These are phyloP conservation scores for Pseudogymnoascus sp. DNA, from an alignment of 2,329 filamentous ascomycete genomes.

Conservation along the genomic window DNA sequence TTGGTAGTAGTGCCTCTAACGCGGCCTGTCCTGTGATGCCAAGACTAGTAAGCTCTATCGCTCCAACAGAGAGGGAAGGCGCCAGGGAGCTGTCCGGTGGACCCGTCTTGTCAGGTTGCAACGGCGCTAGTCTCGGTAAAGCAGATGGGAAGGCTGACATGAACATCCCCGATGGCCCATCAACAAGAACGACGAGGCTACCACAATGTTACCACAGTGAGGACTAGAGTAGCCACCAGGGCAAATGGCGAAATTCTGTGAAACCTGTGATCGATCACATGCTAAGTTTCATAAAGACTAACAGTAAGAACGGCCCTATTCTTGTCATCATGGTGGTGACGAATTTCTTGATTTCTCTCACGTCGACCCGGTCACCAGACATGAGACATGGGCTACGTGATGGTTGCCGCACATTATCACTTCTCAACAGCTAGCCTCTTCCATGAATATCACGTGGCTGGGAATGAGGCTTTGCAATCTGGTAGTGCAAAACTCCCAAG, in stretches of 20 bases:
- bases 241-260: not conserved
- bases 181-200: not conserved
- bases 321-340: not conserved
- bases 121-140: not conserved
- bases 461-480: not conserved
- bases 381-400: not conserved
- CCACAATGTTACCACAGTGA: not conserved
- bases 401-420: not conserved
- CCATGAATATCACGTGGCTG: not conserved
- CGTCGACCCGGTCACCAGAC: not conserved
- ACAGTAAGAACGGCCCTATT: not conserved
- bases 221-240: not conserved
- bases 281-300: not conserved
- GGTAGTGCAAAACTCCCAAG: not conserved
- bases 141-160: not conserved
- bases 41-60: constrained; percentile 6
- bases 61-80: not conserved
- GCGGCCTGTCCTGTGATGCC: constrained; percentile 3
- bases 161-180: not conserved
- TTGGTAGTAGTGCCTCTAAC: not conserved
- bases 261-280: not conserved
- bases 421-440: not conserved
- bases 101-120: not conserved
- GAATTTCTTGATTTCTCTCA: not conserved
- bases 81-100: constrained; percentile 4